Conservation (phyloP, 768 basidiomycete species). For the Mycena maculata region DNA sequence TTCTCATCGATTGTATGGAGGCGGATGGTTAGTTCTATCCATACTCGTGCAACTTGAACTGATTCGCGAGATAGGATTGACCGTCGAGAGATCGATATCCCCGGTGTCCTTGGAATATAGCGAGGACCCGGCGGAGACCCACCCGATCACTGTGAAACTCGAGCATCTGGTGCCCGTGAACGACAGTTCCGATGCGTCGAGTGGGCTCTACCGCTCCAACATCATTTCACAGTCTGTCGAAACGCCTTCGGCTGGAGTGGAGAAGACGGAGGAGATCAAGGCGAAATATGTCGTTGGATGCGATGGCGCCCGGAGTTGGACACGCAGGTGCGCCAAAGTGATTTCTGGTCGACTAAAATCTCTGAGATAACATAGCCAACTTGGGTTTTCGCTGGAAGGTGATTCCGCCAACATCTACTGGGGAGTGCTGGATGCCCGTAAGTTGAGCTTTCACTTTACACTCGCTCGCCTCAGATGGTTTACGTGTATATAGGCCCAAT, state of each 20-base stretch:
- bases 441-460: slow-evolving; percentile 50
- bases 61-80: slow-evolving; percentile 22
- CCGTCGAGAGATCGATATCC: slow-evolving; percentile 49
- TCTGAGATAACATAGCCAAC: slow-evolving; percentile 46
- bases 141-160: slow-evolving; percentile 30
- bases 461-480: slow-evolving; percentile 52
- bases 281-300: slow-evolving; percentile 51
- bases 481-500: slow-evolving; percentile 43
- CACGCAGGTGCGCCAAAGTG: slow-evolving; percentile 39
- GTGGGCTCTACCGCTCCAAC: slow-evolving; percentile 31
- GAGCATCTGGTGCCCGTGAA: slow-evolving; percentile 21
- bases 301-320: slow-evolving; percentile 60
- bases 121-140: slow-evolving; percentile 26
- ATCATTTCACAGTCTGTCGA: slow-evolving; percentile 10
- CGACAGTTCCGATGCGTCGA: slow-evolving; percentile 1
- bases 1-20: slow-evolving; percentile 56
- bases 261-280: slow-evolving; percentile 40
- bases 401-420: slow-evolving; percentile 57
- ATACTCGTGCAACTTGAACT: background rate
- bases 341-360: too few relatives aligned
- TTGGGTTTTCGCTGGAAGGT: slow-evolving; percentile 60
- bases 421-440: slow-evolving; percentile 33
- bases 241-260: background rate
- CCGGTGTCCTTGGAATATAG: slow-evolving; percentile 47
- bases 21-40: slow-evolving; percentile 21